These are phyloP conservation scores for Lasiosphaeris hirsuta DNA, from an alignment of 495 filamentous ascomycete species.

Conservation along the genomic window DNA sequence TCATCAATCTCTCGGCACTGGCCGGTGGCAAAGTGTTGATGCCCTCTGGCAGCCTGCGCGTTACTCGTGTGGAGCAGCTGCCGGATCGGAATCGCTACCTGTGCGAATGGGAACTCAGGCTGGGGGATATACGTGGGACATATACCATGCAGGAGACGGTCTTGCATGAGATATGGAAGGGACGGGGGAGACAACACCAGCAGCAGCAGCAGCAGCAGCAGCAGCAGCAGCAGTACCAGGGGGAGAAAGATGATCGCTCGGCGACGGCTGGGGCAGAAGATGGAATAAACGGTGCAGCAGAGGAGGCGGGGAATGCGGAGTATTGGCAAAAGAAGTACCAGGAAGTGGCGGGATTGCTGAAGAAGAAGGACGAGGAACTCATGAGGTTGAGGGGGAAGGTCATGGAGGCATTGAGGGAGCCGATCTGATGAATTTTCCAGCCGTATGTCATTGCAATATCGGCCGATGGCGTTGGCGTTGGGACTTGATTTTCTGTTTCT, in stretches of 20 bases:
- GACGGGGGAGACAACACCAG: constrained; percentile 25
- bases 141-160: constrained; percentile 51
- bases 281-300: constrained; percentile 19
- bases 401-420: constrained; percentile 17
- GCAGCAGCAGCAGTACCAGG: constrained; percentile 22
- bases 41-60: constrained; percentile 29
- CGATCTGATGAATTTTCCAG: background rate
- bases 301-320: constrained; percentile 11
- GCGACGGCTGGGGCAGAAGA: background rate
- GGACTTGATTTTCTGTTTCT: background rate
- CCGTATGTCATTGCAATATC: background rate
- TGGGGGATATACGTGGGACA: constrained; percentile 40
- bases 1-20: constrained; percentile 52
- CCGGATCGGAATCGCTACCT: constrained; percentile 38
- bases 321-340: constrained; percentile 39
- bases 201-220: constrained; percentile 22
- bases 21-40: constrained; percentile 46
- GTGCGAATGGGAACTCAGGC: constrained; percentile 45
- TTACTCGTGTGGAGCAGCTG: constrained; percentile 30
- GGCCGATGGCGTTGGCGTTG: background rate
- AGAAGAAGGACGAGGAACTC: constrained; percentile 31
- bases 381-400: constrained; percentile 23
- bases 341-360: constrained; percentile 30
- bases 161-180: constrained; percentile 33
- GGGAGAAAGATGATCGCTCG: constrained; percentile 26